Percentiles rank a stretch among this genome's conserved stretches.
Evolutionary conservation across 2,329 filamentous ascomycete genomes (phyloP).

Genomic region (Colletotrichum incanum): DNA sequence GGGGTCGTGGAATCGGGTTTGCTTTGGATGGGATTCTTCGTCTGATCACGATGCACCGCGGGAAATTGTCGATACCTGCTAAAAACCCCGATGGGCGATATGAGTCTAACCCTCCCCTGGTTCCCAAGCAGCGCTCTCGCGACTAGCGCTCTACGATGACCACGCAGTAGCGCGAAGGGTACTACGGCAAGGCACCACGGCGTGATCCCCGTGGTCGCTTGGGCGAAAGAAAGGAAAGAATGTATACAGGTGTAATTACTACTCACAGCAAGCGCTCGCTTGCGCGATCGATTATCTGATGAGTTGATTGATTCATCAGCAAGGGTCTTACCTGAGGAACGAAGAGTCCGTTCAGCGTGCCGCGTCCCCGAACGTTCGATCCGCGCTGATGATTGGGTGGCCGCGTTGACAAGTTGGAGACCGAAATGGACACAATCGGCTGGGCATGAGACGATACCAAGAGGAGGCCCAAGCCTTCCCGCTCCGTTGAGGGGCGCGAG

Average conservation of each 20-base stretch:
- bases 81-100: slow-evolving; percentile 25
- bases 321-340: slow-evolving; percentile 22
- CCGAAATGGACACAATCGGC: not conserved
- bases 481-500: not conserved
- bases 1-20: not conserved
- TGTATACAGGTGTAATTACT: not conserved
- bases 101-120: slow-evolving; percentile 19
- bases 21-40: slow-evolving; percentile 24
- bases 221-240: not conserved
- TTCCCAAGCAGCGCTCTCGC: not conserved
- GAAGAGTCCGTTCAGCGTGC: slow-evolving; percentile 12
- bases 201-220: slow-evolving; percentile 3
- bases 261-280: not conserved
- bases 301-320: slow-evolving; percentile 12
- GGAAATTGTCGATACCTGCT: slow-evolving; percentile 23
- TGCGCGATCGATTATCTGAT: slow-evolving; percentile 21
- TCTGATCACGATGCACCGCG: slow-evolving; percentile 32
- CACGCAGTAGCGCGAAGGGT: slow-evolving; percentile 15
- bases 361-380: slow-evolving; percentile 22
- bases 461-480: slow-evolving; percentile 13
- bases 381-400: slow-evolving; percentile 32
- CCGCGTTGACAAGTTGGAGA: slow-evolving; percentile 13
- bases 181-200: slow-evolving; percentile 11
- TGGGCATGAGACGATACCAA: slow-evolving; percentile 35
- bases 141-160: slow-evolving; percentile 7